Base-by-base conservation (phyloP, 345 rosid genomes). In the Hirschfeldia incana region DNA sequence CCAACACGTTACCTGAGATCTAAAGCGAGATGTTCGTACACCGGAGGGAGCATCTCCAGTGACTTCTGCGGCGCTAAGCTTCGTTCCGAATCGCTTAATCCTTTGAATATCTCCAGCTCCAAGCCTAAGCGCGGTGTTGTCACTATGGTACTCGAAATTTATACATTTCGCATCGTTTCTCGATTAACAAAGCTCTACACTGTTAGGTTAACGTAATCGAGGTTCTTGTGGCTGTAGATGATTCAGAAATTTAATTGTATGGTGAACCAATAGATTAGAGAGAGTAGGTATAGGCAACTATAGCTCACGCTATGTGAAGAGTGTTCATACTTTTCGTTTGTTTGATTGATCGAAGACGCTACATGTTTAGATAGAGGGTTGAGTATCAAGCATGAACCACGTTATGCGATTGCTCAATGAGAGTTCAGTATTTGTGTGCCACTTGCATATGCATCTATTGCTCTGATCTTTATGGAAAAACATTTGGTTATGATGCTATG, bases 71-170 rank as follows among this genome's bases (percentile, higher is more conserved):
- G 97, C 26, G 27, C 62, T 11, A 91, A 86, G 72, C 49, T 88
- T 81, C 90, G 87, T 51, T 69, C 89, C 1, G 80, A 79, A 6
- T 64, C 81, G 44, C 88, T 89, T 78, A 73, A 85, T 37, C 90
- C 89, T 27, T 85, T 84, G n/a, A 78, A 84, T 21, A 42, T 83
- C 26, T 78, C 87, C 55, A 80, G 85, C 15, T 87, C 91, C 5
- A 89, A 84, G 29, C 87, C 90, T 42, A 94, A 80, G 77, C 86
- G 97, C 44, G 86, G 88, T 44, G 93, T 90, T 63, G 84, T 91
- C 62, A 86, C 94, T 60, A 90, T 83, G 94, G 97, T 89, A n/a
- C n/a, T n/a, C n/a, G n/a, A n/a, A n/a, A n/a, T n/a, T n/a, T n/a
- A 5, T 67, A 42, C 42, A 55, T 57, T 53, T 76, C 17, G 3